phyloP scores from a whole-genome alignment of 352 stramenopile species.

The Peronosclerospora sorghi region DNA sequence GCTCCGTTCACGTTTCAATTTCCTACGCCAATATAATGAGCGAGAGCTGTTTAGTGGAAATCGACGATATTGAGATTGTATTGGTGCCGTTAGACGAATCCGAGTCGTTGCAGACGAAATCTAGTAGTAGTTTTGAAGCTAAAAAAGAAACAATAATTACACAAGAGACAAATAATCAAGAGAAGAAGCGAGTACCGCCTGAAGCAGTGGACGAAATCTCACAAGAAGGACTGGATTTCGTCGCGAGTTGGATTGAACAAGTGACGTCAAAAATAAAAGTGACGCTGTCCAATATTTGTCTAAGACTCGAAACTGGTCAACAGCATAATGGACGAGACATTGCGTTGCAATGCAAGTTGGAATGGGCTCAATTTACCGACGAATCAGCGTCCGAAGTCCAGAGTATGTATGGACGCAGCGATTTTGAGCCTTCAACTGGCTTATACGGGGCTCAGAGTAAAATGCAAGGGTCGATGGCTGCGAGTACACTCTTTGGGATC shows the following conservation, averaged over 20 bases:
- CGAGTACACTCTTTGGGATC: slow-evolving; percentile 71
- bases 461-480: slow-evolving; percentile 63
- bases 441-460: slow-evolving; percentile 25
- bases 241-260: slow-evolving; percentile 84
- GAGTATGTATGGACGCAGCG: slow-evolving; percentile 49
- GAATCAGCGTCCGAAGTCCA: slow-evolving; percentile 70
- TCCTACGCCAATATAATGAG: slow-evolving; percentile 84
- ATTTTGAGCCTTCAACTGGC: slow-evolving; percentile 17
- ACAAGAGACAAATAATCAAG: slow-evolving; percentile 2
- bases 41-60: slow-evolving; percentile 79
- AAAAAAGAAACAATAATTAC: background rate
- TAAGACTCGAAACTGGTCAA: slow-evolving; percentile 61
- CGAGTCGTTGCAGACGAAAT: slow-evolving; percentile 6
- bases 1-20: slow-evolving; percentile 73
- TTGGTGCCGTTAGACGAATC: slow-evolving; percentile 41
- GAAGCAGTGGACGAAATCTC: slow-evolving; percentile 70
- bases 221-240: slow-evolving; percentile 84
- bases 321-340: slow-evolving; percentile 49
- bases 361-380: slow-evolving; percentile 79
- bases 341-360: slow-evolving; percentile 56
- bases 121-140: slow-evolving; percentile 1
- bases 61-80: slow-evolving; percentile 84
- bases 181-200: slow-evolving; percentile 6
- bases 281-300: slow-evolving; percentile 77
- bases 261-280: slow-evolving; percentile 87